These are phyloP conservation scores for Erysimum cheiri DNA, from an alignment of 441 rosid species.

Conservation along the genomic window DNA sequence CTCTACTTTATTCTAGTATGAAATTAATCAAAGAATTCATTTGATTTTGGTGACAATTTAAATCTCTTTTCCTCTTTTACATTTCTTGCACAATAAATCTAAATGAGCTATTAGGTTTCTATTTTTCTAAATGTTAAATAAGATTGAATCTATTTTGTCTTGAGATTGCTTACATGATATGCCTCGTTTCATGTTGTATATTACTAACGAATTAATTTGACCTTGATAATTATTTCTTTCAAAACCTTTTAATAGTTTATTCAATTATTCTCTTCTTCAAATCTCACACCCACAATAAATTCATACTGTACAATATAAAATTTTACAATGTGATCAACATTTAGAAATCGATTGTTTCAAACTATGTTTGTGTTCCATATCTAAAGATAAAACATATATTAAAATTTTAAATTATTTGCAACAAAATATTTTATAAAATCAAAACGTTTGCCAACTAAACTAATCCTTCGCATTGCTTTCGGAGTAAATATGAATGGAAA, in stretches of 20 bases:
- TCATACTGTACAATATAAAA: not conserved
- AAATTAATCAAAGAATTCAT: too few species aligned
- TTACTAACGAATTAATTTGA: not conserved
- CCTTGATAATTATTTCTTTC: not conserved
- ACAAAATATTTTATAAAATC: not conserved
- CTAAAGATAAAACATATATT: too few species aligned
- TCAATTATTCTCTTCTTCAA: not conserved
- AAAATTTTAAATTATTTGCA: too few species aligned
- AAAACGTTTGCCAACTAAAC: not conserved
- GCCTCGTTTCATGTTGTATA: too few species aligned
- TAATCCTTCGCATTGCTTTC: not conserved
- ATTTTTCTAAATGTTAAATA: too few species aligned
- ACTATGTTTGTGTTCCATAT: not conserved
- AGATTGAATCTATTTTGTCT: too few species aligned
- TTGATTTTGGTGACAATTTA: too few species aligned
- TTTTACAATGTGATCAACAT: not conserved
- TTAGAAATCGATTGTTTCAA: not conserved
- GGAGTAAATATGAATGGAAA: not conserved
- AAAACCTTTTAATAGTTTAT: not conserved
- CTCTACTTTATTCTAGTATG: too few species aligned
- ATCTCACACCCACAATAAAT: not conserved
- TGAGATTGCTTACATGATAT: too few species aligned
- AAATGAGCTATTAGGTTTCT: too few species aligned
- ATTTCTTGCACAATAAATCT: too few species aligned
- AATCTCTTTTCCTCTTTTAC: too few species aligned